Evolutionary conservation across 257 asterid species (phyloP).

Genomic region (Gardenia jasminoides): DNA sequence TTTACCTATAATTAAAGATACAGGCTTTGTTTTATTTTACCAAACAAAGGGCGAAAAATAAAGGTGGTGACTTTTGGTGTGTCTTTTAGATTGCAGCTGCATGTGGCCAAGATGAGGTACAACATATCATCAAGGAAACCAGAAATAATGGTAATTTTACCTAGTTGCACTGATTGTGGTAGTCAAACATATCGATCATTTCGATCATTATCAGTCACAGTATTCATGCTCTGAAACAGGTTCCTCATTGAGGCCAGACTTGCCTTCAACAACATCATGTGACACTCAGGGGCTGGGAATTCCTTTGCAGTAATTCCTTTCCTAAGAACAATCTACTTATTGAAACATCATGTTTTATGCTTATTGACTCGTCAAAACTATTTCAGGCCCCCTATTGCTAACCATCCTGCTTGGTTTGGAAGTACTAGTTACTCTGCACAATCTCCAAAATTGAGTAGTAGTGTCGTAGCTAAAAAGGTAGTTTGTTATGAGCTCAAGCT

Average conservation of each 20-base stretch:
- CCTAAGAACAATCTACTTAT: background rate
- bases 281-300: slow-evolving; percentile 34
- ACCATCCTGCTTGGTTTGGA: slow-evolving; percentile 38
- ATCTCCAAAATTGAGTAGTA: slow-evolving; percentile 25
- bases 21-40: background rate
- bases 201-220: slow-evolving; percentile 1
- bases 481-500: slow-evolving; percentile 1
- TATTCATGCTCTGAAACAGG: slow-evolving; percentile 35
- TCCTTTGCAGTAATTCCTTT: slow-evolving; percentile 31
- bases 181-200: background rate
- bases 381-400: slow-evolving; percentile 32
- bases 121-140: slow-evolving; percentile 24
- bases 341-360: background rate
- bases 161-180: background rate
- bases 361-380: slow-evolving; percentile 22
- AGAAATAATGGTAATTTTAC: slow-evolving; percentile 32
- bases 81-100: slow-evolving; percentile 23
- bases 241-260: slow-evolving; percentile 34
- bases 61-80: slow-evolving; percentile 2
- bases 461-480: slow-evolving; percentile 44
- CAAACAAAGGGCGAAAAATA: background rate
- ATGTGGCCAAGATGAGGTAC: slow-evolving; percentile 24
- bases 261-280: slow-evolving; percentile 25
- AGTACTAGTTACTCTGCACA: slow-evolving; percentile 28
- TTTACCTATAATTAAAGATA: background rate